Percentiles rank a stretch among this genome's conserved stretches.
Evolutionary conservation across 345 rosid species (phyloP).

Genomic region (Erysimum cheiranthoides): DNA sequence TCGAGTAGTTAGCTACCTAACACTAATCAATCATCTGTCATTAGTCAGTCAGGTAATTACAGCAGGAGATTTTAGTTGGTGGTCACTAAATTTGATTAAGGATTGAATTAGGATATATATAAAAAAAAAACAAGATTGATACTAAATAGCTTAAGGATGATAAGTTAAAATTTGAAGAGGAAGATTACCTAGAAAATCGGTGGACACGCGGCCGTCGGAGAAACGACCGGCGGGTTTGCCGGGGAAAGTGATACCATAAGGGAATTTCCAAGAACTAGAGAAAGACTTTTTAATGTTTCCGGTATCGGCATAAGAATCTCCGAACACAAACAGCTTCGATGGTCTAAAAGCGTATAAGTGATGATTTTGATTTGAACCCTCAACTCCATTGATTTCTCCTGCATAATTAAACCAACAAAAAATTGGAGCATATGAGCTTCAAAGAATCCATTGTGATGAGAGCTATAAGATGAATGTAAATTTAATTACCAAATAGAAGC

Average conservation of each 20-base stretch:
- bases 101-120: not conserved
- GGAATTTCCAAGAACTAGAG: constrained; percentile 58
- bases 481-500: constrained; percentile 26
- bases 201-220: constrained; percentile 65
- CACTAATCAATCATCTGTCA: constrained; percentile 26
- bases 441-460: constrained; percentile 10
- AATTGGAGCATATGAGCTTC: not conserved
- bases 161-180: not conserved
- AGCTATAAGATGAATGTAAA: not conserved
- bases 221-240: constrained; percentile 70
- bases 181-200: constrained; percentile 59
- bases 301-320: constrained; percentile 72
- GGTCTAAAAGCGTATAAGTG: constrained; percentile 47
- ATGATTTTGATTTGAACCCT: constrained; percentile 24
- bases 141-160: not conserved
- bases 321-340: constrained; percentile 63
- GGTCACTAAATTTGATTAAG: not conserved
- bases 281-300: constrained; percentile 56
- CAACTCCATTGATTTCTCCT: constrained; percentile 40
- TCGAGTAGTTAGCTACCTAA: constrained; percentile 22
- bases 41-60: constrained; percentile 14
- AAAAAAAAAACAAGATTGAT: not conserved
- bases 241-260: constrained; percentile 70
- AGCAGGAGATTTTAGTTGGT: not conserved
- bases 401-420: not conserved